A percentile compares a stretch with the other conserved stretches of the same genome.
These are phyloP conservation scores for Hypoxylon sp. DNA, from an alignment of 2,329 filamentous ascomycete species.

Conservation along the genomic window DNA sequence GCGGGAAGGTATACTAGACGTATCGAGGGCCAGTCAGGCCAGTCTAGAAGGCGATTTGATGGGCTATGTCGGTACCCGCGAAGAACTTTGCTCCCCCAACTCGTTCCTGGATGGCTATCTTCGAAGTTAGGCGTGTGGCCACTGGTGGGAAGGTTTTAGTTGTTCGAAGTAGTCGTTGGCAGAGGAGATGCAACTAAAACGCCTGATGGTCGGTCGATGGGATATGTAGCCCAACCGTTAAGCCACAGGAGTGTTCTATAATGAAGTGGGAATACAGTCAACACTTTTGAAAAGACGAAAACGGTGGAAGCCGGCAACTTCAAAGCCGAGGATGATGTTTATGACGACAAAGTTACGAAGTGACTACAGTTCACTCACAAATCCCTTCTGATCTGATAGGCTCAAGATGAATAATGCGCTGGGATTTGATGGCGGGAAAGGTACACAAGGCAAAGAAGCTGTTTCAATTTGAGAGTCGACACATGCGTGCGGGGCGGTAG, in stretches of 20 bases:
- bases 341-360: conserved; percentile 31
- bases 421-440: conserved; percentile 26
- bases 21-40: conserved; percentile 22
- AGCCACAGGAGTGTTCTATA: conserved; percentile 5
- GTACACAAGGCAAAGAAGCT: neutral
- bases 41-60: conserved; percentile 20
- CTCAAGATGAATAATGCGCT: conserved; percentile 18
- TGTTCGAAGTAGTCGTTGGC: conserved; percentile 25
- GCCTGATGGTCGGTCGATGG: conserved; percentile 39
- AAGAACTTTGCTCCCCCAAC: conserved; percentile 23
- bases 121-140: conserved; percentile 27
- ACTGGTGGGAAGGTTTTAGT: conserved; percentile 20
- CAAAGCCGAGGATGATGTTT: conserved; percentile 14
- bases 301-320: conserved; percentile 25
- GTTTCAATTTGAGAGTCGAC: conserved; percentile 30
- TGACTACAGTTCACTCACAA: conserved; percentile 9
- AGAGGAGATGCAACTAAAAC: conserved; percentile 24
- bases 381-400: conserved; percentile 33
- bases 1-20: conserved; percentile 36
- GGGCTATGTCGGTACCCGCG: conserved; percentile 27
- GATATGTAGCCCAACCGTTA: conserved; percentile 34
- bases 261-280: conserved; percentile 22
- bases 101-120: conserved; percentile 20
- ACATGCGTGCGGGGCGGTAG: conserved; percentile 22
- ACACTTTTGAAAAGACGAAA: conserved; percentile 24